Conservation (phyloP, 2,329 filamentous ascomycete species). For the Acrocalymma vagum region DNA sequence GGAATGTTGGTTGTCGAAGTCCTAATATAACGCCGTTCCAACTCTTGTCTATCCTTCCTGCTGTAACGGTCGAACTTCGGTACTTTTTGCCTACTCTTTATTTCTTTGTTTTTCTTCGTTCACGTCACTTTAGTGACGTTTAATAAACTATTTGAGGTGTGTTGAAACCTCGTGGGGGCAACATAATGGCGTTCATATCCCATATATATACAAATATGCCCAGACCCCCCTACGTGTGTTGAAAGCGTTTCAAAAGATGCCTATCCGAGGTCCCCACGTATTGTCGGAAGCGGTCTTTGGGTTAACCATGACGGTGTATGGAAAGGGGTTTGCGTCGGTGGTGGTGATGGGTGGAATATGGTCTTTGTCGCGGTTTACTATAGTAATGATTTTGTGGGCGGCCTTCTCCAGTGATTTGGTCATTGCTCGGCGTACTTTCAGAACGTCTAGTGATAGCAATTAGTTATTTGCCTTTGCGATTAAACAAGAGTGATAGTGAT, state of each 20-base stretch:
- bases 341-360: slow-evolving; percentile 98
- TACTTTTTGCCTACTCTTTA: slow-evolving; percentile 30
- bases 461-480: slow-evolving; percentile 4
- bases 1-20: too few species aligned
- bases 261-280: slow-evolving; percentile 81
- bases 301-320: slow-evolving; percentile 90
- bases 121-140: slow-evolving; percentile 3
- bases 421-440: slow-evolving; percentile 90
- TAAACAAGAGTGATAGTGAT: neutral
- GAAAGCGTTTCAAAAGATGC: slow-evolving; percentile 47
- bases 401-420: slow-evolving; percentile 87
- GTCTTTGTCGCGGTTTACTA: slow-evolving; percentile 88
- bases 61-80: slow-evolving; percentile 1
- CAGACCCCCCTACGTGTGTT: slow-evolving; percentile 4
- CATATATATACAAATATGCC: slow-evolving; percentile 29
- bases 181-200: slow-evolving; percentile 12
- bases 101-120: slow-evolving; percentile 7
- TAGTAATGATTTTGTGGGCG: slow-evolving; percentile 87
- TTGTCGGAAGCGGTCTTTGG: slow-evolving; percentile 70
- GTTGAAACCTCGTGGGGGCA: slow-evolving; percentile 31
- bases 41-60: slow-evolving; percentile 1
- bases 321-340: slow-evolving; percentile 90
- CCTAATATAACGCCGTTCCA: neutral
- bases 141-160: slow-evolving; percentile 12
- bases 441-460: slow-evolving; percentile 70